phyloP scores from a whole-genome alignment of 352 stramenopile species.

The Halophytophthora polymorphica region DNA sequence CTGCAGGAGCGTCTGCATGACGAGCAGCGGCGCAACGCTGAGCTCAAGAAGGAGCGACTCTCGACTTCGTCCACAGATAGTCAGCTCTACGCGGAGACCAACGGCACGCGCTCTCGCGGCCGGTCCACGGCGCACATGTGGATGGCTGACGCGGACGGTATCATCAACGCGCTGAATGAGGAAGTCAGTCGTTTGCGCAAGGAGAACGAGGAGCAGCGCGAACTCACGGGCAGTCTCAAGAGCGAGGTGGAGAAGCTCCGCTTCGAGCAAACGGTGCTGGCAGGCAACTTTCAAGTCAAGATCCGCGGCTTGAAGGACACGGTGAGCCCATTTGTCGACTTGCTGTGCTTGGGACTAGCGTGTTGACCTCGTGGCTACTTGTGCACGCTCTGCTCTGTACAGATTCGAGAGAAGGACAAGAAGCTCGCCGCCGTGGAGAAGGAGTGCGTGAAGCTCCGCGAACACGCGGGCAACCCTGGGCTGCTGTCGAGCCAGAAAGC shows the following conservation, averaged over 20 bases:
- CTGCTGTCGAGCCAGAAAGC: constrained; percentile 33
- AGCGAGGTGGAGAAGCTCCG: constrained; percentile 72
- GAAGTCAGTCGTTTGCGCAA: constrained; percentile 67
- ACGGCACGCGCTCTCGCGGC: constrained; percentile 38
- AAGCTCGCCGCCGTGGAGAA: constrained; percentile 70
- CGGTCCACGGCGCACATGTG: constrained; percentile 72
- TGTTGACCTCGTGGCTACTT: constrained; percentile 1
- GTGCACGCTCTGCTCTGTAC: constrained; percentile 9
- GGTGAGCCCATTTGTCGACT: constrained; percentile 14
- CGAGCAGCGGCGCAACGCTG: constrained; percentile 58
- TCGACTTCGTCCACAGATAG: constrained; percentile 42
- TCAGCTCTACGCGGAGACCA: constrained; percentile 36
- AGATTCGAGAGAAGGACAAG: constrained; percentile 84
- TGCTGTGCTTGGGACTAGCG: neutral
- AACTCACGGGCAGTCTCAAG: constrained; percentile 41
- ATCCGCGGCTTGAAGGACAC: constrained; percentile 73
- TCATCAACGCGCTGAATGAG: constrained; percentile 77
- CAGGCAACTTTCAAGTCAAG: constrained; percentile 81
- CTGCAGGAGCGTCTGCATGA: constrained; percentile 61
- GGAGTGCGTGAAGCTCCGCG: constrained; percentile 67
- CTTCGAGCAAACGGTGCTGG: constrained; percentile 71
- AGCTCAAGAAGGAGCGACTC: constrained; percentile 43
- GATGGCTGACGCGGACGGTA: constrained; percentile 84
- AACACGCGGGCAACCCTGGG: constrained; percentile 37
- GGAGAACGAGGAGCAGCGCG: constrained; percentile 72